Percentiles rank a stretch among this genome's conserved stretches.
Conservation (phyloP, 306 rosid genomes). For the Calophaca sinica region DNA sequence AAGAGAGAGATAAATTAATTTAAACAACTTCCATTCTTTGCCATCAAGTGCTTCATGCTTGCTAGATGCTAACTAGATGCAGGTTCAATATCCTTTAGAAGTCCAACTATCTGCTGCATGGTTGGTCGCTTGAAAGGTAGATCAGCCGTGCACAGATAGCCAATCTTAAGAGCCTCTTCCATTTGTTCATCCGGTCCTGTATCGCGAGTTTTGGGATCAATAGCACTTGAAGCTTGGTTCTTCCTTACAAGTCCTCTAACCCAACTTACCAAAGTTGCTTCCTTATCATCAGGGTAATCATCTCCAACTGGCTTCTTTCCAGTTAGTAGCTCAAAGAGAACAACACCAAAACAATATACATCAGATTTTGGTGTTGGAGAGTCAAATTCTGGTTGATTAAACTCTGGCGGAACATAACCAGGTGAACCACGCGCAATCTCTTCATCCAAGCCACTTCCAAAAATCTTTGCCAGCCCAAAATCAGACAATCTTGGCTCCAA, state of each 20-base stretch:
- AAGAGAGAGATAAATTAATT: conserved; percentile 34
- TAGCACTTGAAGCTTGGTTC: conserved; percentile 67
- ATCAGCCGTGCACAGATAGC: conserved; percentile 96
- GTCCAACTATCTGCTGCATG: conserved; percentile 99
- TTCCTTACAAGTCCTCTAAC: conserved; percentile 82
- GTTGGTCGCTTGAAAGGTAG: conserved; percentile 90
- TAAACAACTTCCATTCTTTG: conserved; percentile 36
- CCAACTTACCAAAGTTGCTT: conserved; percentile 85
- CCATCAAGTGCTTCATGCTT: conserved; percentile 44
- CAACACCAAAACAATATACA: conserved; percentile 93
- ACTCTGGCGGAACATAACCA: conserved; percentile 91
- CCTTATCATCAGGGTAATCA: conserved; percentile 81
- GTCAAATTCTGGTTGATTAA: conserved; percentile 64
- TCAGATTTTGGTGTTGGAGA: conserved; percentile 85
- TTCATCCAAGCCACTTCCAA: conserved; percentile 82
- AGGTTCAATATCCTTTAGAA: conserved; percentile 91
- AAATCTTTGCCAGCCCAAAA: conserved; percentile 90
- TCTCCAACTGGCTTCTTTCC: conserved; percentile 91
- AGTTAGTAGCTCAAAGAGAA: conserved; percentile 82
- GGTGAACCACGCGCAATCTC: conserved; percentile 81
- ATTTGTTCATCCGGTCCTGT: conserved; percentile 72
- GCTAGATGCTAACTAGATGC: conserved; percentile 37
- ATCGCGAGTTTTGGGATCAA: conserved; percentile 80
- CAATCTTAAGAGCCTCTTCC: conserved; percentile 94
- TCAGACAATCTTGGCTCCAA: conserved; percentile 95